Conservation (phyloP, 305 asterid genomes). For the Solanum hybrid region DNA sequence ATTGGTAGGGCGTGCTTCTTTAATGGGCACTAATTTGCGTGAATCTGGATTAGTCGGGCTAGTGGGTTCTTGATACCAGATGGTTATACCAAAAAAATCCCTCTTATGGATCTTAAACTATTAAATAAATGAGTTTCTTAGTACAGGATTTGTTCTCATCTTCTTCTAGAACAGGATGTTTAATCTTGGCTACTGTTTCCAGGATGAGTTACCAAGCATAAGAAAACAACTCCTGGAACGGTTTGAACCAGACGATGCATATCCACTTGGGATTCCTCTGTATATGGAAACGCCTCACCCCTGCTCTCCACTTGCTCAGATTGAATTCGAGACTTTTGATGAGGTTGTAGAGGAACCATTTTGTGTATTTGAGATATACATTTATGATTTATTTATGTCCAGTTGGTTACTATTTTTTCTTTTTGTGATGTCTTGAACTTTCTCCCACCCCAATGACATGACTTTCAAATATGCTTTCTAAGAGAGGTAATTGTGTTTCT, state of each 20-base stretch:
- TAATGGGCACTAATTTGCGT: neutral
- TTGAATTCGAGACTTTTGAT: conserved; percentile 35
- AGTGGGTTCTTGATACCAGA: neutral
- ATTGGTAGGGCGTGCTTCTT: neutral
- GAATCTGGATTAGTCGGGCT: neutral
- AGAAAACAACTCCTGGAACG: conserved; percentile 25
- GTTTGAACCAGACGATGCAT: conserved; percentile 39
- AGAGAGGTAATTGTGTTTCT: neutral
- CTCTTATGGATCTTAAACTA: neutral
- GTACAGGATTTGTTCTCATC: neutral
- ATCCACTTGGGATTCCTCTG: conserved; percentile 33
- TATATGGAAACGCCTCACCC: conserved; percentile 49
- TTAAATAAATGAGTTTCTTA: neutral
- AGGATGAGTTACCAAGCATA: conserved; percentile 35
- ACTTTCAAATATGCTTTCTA: conserved; percentile 2
- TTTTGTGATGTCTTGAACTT: neutral
- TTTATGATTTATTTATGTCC: neutral
- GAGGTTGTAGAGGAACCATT: conserved; percentile 26
- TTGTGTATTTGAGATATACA: neutral
- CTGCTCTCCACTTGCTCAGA: conserved; percentile 37
- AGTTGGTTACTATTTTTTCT: conserved; percentile 1
- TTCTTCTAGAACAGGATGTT: neutral
- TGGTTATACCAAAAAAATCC: neutral
- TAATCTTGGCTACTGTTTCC: conserved; percentile 4
- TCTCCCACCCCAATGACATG: neutral